These are phyloP conservation scores for Agarophyton chilense DNA, from an alignment of 23 red algal genomes.

Conservation along the genomic window DNA sequence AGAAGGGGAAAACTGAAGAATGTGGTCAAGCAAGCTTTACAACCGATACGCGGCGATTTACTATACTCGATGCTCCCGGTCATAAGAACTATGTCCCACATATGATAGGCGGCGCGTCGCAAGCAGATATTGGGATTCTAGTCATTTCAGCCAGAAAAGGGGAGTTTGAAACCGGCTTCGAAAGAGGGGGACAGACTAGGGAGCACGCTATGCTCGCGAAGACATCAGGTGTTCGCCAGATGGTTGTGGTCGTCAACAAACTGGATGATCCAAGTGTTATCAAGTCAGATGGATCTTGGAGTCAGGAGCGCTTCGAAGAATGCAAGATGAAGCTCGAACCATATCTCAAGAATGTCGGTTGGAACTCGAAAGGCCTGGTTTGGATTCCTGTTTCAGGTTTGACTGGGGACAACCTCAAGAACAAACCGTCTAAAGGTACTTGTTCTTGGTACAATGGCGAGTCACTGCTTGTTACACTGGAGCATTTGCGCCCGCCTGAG, in stretches of 20 bases:
- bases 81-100: slow-evolving; percentile 99
- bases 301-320: slow-evolving; percentile 83
- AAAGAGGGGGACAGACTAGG: slow-evolving; percentile 95
- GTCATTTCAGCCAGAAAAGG: slow-evolving; percentile 99
- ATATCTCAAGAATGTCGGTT: slow-evolving; percentile 91
- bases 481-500: slow-evolving; percentile 84
- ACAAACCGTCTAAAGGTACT: slow-evolving; percentile 18
- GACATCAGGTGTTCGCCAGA: slow-evolving; percentile 90
- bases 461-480: slow-evolving; percentile 80
- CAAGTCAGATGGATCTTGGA: slow-evolving; percentile 78
- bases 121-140: slow-evolving; percentile 96
- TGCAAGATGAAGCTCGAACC: slow-evolving; percentile 85
- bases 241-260: slow-evolving; percentile 93
- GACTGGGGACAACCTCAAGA: slow-evolving; percentile 84
- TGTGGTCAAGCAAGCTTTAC: slow-evolving; percentile 92
- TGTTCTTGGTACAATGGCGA: slow-evolving; percentile 91
- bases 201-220: slow-evolving; percentile 99
- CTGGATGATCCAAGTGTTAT: slow-evolving; percentile 93
- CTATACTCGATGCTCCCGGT: slow-evolving; percentile 95
- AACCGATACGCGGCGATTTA: slow-evolving; percentile 84
- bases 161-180: slow-evolving; percentile 99
- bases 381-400: slow-evolving; percentile 95
- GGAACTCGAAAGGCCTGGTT: slow-evolving; percentile 76
- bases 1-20: slow-evolving; percentile 98
- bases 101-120: slow-evolving; percentile 95